Evolutionary conservation across 2,329 filamentous ascomycete genomes (phyloP).

Genomic region (Chaetomium strumarium): DNA sequence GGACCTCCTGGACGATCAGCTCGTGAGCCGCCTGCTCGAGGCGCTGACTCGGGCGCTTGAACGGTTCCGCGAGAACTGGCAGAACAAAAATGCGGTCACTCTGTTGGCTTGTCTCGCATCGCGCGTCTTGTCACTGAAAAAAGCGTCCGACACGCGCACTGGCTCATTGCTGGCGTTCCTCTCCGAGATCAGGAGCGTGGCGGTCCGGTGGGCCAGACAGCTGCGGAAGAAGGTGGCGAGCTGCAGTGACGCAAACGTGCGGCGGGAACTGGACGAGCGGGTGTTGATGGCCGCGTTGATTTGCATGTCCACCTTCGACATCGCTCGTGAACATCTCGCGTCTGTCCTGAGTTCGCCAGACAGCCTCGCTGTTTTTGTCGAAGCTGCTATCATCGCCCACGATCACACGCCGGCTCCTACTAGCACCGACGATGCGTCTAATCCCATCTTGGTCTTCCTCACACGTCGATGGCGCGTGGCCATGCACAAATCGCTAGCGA

Average conservation of each 20-base stretch:
- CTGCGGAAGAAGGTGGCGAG: constrained; percentile 29
- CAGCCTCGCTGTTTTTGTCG: constrained; percentile 24
- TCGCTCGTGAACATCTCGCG: constrained; percentile 31
- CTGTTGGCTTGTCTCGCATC: constrained; percentile 36
- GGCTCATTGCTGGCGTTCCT: constrained; percentile 30
- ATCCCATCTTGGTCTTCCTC: constrained; percentile 14
- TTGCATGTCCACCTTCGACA: constrained; percentile 40
- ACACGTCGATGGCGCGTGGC: constrained; percentile 26
- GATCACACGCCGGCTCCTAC: constrained; percentile 9
- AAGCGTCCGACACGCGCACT: constrained; percentile 21
- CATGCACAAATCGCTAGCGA: constrained; percentile 17
- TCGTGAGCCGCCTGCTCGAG: constrained; percentile 31
- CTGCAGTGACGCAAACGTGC: constrained; percentile 25
- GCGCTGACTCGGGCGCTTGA: constrained; percentile 29
- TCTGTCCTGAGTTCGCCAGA: constrained; percentile 24
- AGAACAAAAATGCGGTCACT: constrained; percentile 37
- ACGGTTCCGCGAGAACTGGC: constrained; percentile 46
- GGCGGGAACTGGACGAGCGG: constrained; percentile 29
- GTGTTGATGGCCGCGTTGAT: constrained; percentile 37
- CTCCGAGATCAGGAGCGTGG: constrained; percentile 28
- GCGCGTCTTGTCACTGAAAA: constrained; percentile 39
- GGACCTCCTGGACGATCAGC: constrained; percentile 30
- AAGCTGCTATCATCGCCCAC: constrained; percentile 15
- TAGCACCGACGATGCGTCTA: background rate
- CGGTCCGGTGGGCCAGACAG: constrained; percentile 35